A percentile compares a stretch with the other conserved stretches of the same genome.
phyloP scores from a whole-genome alignment of 169 alveolate genomes.

The Cryptosporidium ubiquitum region DNA sequence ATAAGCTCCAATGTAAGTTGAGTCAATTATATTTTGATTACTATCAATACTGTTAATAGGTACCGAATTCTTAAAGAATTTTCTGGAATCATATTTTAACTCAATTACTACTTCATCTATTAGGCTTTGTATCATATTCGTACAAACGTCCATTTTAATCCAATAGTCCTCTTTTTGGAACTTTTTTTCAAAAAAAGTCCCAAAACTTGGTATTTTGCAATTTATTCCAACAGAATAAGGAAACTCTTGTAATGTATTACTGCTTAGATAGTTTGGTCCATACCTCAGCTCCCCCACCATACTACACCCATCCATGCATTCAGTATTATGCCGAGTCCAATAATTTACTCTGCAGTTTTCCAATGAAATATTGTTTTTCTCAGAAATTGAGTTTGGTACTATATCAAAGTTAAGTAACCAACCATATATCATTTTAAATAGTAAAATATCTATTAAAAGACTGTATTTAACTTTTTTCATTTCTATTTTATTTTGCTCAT shows the following conservation, averaged over 20 bases:
- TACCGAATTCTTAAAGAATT: background rate
- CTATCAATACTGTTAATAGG: background rate
- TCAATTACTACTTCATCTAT: background rate
- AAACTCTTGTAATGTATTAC: background rate
- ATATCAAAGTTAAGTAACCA: constrained; percentile 68
- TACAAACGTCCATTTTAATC: constrained; percentile 39
- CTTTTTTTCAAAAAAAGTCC: background rate
- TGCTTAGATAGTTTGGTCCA: constrained; percentile 50
- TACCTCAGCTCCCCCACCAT: constrained; percentile 48
- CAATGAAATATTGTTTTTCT: background rate
- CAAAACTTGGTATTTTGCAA: constrained; percentile 5
- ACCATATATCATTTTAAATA: background rate
- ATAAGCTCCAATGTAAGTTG: constrained; percentile 53
- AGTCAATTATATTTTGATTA: background rate
- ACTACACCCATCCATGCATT: constrained; percentile 69
- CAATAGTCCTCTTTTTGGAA: background rate
- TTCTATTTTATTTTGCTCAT: background rate
- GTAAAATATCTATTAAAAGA: background rate
- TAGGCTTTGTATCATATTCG: background rate
- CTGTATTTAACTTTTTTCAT: background rate
- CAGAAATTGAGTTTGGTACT: constrained; percentile 35
- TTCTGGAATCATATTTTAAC: background rate
- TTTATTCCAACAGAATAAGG: constrained; percentile 50
- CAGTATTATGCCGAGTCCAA: constrained; percentile 48
- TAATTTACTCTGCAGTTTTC: constrained; percentile 36